A percentile compares a stretch with the other conserved stretches of the same genome.
Conservation (phyloP, 305 asterid genomes). For the Vinca major region DNA sequence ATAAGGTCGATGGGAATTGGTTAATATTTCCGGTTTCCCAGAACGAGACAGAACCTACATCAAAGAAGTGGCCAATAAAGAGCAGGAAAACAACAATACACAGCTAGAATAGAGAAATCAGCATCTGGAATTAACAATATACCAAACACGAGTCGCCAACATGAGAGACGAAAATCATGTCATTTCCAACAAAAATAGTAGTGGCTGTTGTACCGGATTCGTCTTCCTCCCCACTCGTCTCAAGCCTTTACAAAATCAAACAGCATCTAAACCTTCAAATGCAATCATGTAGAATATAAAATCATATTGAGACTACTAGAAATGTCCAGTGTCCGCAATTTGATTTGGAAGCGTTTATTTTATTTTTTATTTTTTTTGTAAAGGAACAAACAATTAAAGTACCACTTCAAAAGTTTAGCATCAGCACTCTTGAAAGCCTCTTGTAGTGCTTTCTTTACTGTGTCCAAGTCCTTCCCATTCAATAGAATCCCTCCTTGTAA, state of each 20-base stretch:
- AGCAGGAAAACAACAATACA: not conserved
- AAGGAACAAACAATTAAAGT: constrained; percentile 12
- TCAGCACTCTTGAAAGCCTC: constrained; percentile 70
- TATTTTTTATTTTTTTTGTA: not conserved
- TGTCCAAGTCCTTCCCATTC: constrained; percentile 45
- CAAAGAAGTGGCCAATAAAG: constrained; percentile 1
- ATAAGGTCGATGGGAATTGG: constrained; percentile 86
- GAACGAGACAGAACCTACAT: constrained; percentile 65
- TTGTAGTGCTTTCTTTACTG: constrained; percentile 50
- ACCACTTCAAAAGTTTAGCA: constrained; percentile 64
- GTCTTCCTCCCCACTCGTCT: constrained; percentile 47
- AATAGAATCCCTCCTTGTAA: constrained; percentile 61
- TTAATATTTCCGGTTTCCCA: constrained; percentile 58
- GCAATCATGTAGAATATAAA: constrained; percentile 34
- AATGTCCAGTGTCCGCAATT: constrained; percentile 13
- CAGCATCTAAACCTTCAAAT: constrained; percentile 50
- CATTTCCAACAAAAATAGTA: constrained; percentile 50
- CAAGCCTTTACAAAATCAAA: constrained; percentile 90
- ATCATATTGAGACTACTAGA: constrained; percentile 27
- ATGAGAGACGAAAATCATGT: constrained; percentile 57
- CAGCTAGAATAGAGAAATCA: not conserved
- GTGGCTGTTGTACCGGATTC: constrained; percentile 97
- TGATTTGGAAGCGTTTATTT: not conserved
- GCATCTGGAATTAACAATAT: constrained; percentile 12
- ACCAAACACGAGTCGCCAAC: constrained; percentile 94